phyloP scores from a whole-genome alignment of 345 rosid species.

The Salix dunnii region DNA sequence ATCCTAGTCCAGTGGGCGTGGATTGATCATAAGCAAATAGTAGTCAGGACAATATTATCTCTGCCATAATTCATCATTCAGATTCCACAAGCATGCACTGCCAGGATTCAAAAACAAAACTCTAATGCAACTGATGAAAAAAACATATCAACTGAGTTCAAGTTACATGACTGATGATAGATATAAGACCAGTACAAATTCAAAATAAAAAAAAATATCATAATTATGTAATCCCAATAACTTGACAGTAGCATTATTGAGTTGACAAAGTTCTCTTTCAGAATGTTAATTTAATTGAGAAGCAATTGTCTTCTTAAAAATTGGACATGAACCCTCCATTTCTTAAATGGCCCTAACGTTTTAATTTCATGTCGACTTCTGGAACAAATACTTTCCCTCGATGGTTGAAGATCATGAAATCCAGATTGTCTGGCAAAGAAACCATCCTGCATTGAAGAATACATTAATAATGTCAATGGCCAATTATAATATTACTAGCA shows the following conservation, averaged over 20 bases:
- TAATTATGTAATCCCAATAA: background rate
- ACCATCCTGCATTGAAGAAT: slow-evolving; percentile 59
- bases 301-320: background rate
- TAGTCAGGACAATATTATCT: background rate
- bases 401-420: slow-evolving; percentile 88
- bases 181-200: background rate
- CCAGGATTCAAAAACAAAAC: background rate
- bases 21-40: background rate
- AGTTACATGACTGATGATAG: background rate
- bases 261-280: background rate
- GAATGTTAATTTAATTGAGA: background rate
- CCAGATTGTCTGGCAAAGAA: slow-evolving; percentile 73
- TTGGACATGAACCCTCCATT: background rate
- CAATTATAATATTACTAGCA: background rate
- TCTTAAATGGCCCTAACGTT: slow-evolving; percentile 25
- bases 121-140: background rate
- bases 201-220: background rate
- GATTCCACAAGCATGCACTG: background rate
- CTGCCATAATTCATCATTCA: background rate
- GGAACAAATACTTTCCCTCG: slow-evolving; percentile 55
- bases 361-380: slow-evolving; percentile 48
- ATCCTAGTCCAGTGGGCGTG: background rate
- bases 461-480: background rate
- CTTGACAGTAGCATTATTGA: background rate
- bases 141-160: background rate